Evolutionary conservation across 495 filamentous ascomycete genomes (phyloP).

Genomic region (Penicillium flavigenum): DNA sequence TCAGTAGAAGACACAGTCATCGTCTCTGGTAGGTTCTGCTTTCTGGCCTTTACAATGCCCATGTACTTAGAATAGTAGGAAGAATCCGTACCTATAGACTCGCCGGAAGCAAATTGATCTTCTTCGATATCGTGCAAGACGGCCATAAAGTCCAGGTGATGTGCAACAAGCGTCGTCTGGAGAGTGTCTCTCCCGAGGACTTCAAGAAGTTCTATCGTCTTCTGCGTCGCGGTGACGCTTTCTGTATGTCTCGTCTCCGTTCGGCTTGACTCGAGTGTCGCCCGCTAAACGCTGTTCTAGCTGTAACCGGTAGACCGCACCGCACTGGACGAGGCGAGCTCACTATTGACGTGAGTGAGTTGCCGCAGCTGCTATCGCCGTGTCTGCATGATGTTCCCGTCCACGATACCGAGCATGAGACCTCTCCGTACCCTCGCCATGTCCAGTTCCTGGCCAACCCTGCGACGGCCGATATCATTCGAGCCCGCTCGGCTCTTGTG

Average conservation of each 20-base stretch:
- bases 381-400: constrained; percentile 73
- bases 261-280: constrained; percentile 15
- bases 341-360: constrained; percentile 62
- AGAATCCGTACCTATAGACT: constrained; percentile 61
- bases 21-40: constrained; percentile 46
- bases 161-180: constrained; percentile 61
- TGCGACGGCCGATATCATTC: constrained; percentile 62
- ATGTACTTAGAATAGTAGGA: constrained; percentile 60
- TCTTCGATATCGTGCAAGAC: constrained; percentile 76
- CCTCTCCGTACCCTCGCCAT: constrained; percentile 65
- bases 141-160: constrained; percentile 69
- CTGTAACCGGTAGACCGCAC: constrained; percentile 68
- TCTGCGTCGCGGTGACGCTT: constrained; percentile 71
- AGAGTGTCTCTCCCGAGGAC: constrained; percentile 38
- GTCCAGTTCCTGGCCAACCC: constrained; percentile 77
- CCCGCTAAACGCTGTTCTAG: constrained; percentile 33
- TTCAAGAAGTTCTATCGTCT: constrained; percentile 61
- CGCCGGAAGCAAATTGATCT: constrained; percentile 71
- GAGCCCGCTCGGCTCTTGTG: constrained; percentile 70
- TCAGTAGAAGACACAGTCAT: constrained; percentile 46
- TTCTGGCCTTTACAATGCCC: constrained; percentile 25
- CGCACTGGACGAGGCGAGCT: constrained; percentile 74
- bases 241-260: constrained; percentile 59
- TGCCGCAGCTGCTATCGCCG: constrained; percentile 73
- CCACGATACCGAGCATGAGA: constrained; percentile 62